A percentile compares a stretch with the other conserved stretches of the same genome.
These are phyloP conservation scores for Candida khao-thaluensis DNA, from an alignment of 805 yeast species.

Conservation along the genomic window DNA sequence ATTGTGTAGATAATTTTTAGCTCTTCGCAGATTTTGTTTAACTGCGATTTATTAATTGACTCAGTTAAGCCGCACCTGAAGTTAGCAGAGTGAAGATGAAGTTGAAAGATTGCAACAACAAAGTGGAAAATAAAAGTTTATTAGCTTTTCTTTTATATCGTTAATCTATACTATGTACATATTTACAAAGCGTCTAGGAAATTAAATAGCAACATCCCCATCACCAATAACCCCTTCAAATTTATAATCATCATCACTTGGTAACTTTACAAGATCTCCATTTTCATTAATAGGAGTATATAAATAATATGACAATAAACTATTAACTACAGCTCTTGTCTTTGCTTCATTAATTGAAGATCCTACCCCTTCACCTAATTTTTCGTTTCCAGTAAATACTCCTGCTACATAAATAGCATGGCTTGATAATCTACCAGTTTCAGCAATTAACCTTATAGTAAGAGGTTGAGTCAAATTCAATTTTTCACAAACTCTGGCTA, in stretches of 20 bases:
- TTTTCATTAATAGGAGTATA: slow-evolving; percentile 68
- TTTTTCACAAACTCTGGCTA: slow-evolving; percentile 72
- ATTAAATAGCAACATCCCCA: slow-evolving; percentile 45
- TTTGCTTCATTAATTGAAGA: slow-evolving; percentile 87
- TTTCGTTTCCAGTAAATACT: slow-evolving; percentile 76
- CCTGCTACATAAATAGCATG: slow-evolving; percentile 90
- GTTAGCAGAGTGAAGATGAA: no score
- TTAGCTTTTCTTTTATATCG: not conserved
- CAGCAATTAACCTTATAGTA: slow-evolving; percentile 76
- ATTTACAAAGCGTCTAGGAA: slow-evolving; percentile 14
- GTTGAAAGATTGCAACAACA: no score
- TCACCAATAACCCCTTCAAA: slow-evolving; percentile 42
- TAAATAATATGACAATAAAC: slow-evolving; percentile 88
- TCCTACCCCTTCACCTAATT: slow-evolving; percentile 94
- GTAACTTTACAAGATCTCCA: slow-evolving; percentile 47
- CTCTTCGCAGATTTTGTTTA: not conserved
- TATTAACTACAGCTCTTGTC: slow-evolving; percentile 86
- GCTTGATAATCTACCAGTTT: slow-evolving; percentile 84
- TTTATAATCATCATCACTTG: slow-evolving; percentile 54
- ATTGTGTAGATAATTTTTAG: not conserved
- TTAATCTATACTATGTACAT: slow-evolving; percentile 18
- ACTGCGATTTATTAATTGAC: slow-evolving; percentile 11
- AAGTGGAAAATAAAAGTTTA: no score
- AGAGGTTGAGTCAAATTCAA: slow-evolving; percentile 73
- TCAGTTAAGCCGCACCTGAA: slow-evolving; percentile 1